Base-by-base conservation (phyloP, 2,329 filamentous ascomycete genomes). In the Pseudogymnoascus sp. region DNA sequence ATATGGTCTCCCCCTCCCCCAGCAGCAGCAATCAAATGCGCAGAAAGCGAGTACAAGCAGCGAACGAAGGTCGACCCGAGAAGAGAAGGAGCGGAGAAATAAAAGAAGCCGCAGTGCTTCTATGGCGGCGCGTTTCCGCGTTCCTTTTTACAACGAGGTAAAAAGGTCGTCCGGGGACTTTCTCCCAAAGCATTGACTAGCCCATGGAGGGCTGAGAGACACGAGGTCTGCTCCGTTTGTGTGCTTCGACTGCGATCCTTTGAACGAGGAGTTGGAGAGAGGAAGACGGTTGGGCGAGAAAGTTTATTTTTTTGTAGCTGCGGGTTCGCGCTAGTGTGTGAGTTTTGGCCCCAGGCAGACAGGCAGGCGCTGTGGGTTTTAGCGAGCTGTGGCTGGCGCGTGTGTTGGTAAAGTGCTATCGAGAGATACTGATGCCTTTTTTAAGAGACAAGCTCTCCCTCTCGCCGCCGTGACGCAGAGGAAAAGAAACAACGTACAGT, bases 81-180 rank as follows among this genome's bases (percentile, higher is more conserved):
- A 67, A 75, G 74, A 74, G 76, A 77, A 79, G 78, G 79, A 79
- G 78, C 80, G 79, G 79, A 79, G 80, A 78, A 77, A 81, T 83
- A 5, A 86, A 86, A 85, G 91, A 79, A 93, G 88, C 91, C 91
- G 90, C 92, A 81, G 83, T 92, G 92, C 93, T 96, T 96, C 87
- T 97, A 93, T 96, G 93, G 92, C 93, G 93, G 91, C 91, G 93
- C 91, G 90, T 97, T 96, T 96, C 91, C 91, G 91, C 93, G 84
- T 77, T 80, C 76, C 79, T 73, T 73, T 74, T 73, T 74, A 71
- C 67, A 72, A 72, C 47, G 15, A 74, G 65, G 71, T 74, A 77
- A 79, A 77, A 79, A 82, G 83, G 83, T 79, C 87, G 93, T 97
- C 93, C 93, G 93, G 93, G 93, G 93, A 97, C 93, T 97, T 97